Percentiles rank a stretch among this genome's conserved stretches.
phyloP scores from a whole-genome alignment of 345 rosid species.

The Eucalyptus microcorys region DNA sequence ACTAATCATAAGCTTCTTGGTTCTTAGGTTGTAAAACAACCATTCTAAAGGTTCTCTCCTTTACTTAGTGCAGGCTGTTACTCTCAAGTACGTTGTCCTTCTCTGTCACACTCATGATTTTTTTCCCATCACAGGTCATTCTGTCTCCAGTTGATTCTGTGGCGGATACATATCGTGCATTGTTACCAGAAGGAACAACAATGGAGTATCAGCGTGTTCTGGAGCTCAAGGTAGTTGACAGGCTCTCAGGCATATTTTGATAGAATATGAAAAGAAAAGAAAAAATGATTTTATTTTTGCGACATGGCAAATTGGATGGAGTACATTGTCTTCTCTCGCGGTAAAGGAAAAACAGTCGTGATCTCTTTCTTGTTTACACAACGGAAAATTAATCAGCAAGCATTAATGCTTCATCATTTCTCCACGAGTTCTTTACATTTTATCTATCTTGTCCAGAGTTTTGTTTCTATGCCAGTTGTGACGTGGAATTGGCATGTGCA shows the following conservation, averaged over 20 bases:
- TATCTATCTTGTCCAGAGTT: not conserved
- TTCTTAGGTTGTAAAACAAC: too few species aligned
- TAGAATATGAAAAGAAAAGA: not conserved
- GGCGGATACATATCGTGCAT: constrained; percentile 89
- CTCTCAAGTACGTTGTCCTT: not conserved
- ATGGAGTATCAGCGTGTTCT: constrained; percentile 97
- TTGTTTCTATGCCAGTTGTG: not conserved
- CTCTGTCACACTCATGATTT: not conserved
- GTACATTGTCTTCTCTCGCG: not conserved
- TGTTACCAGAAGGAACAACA: constrained; percentile 94
- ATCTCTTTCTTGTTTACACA: not conserved
- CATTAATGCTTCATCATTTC: not conserved
- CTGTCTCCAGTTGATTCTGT: constrained; percentile 97
- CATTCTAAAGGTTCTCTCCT: constrained; percentile 52
- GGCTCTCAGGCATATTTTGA: not conserved
- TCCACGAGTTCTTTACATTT: not conserved
- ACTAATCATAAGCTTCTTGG: too few species aligned
- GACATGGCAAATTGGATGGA: not conserved
- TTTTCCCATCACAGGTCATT: constrained; percentile 46
- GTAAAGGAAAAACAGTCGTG: not conserved
- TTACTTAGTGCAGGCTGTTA: not conserved
- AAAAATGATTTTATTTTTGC: not conserved
- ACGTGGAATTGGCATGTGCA: constrained; percentile 5
- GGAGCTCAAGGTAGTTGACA: constrained; percentile 67
- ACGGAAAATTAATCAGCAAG: not conserved